Conservation (phyloP, 1,139 yeast species). For the Wickerhamomyces sp. region DNA sequence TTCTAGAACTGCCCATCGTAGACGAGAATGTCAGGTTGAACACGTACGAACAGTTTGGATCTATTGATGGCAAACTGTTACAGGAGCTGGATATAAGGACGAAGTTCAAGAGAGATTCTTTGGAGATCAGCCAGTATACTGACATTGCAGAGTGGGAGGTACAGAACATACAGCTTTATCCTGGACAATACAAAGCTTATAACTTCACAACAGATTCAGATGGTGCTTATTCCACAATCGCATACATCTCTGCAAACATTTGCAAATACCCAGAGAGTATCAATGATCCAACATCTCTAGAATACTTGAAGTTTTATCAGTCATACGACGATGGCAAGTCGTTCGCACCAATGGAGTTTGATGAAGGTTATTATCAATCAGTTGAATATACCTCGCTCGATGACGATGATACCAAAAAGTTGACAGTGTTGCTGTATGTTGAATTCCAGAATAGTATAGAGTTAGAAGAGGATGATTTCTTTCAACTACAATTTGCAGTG, state of each 20-base stretch:
- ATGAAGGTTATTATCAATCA: constrained; percentile 11
- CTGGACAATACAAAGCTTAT: constrained; percentile 10
- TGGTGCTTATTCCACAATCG: not conserved
- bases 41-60: not conserved
- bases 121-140: not conserved
- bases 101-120: constrained; percentile 1
- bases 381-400: constrained; percentile 3
- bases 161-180: constrained; percentile 6
- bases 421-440: not conserved
- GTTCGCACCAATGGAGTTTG: constrained; percentile 1
- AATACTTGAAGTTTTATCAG: constrained; percentile 1
- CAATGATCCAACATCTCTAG: not conserved
- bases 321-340: not conserved
- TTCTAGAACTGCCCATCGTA: too few species aligned
- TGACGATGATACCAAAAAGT: constrained; percentile 1
- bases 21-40: too few species aligned
- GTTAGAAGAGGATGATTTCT: constrained; percentile 39
- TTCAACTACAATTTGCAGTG: constrained; percentile 66
- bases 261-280: constrained; percentile 7
- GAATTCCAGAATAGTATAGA: constrained; percentile 17
- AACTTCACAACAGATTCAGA: constrained; percentile 5
- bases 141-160: constrained; percentile 5
- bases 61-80: constrained; percentile 2
- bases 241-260: constrained; percentile 9
- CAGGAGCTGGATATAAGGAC: constrained; percentile 1